Conservation (phyloP, 1,284 basidiomycete genomes). For the Trichosporon coremiiforme region DNA sequence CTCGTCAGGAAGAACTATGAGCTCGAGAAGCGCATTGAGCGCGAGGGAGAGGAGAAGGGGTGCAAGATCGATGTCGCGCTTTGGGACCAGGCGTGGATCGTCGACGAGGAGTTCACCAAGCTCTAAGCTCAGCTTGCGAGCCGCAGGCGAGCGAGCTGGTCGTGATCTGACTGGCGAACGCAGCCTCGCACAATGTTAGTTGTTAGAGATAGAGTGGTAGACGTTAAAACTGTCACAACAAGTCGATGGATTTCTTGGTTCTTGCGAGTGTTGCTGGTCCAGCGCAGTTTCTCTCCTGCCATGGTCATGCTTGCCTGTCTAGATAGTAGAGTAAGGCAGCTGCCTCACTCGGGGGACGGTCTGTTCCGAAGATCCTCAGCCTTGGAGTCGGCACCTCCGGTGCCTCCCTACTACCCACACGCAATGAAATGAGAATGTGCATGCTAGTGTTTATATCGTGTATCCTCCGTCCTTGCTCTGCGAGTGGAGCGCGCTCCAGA, state of each 20-base stretch:
- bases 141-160: not conserved
- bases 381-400: no score
- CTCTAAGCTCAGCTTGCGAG: not conserved
- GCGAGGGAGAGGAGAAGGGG: conserved; percentile 66
- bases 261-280: not conserved
- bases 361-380: no score
- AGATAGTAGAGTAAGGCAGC: no score
- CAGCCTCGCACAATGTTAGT: no score
- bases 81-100: conserved; percentile 92
- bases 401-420: no score
- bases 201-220: not conserved
- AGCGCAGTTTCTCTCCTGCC: no score
- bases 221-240: not conserved
- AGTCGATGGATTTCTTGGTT: not conserved
- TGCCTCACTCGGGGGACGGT: no score
- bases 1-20: conserved; percentile 76
- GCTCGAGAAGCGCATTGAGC: conserved; percentile 71
- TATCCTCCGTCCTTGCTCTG: conserved; percentile 47
- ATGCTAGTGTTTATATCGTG: conserved; percentile 41
- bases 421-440: not conserved
- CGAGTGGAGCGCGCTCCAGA: conserved; percentile 53
- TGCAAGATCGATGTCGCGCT: conserved; percentile 72
- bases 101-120: conserved; percentile 65
- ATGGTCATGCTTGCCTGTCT: no score
- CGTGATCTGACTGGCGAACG: no score